Evolutionary conservation across 208 protist species (phyloP), one percentile per base, ranked within the genome.

Genomic region (Leishmania guyanensis): DNA sequence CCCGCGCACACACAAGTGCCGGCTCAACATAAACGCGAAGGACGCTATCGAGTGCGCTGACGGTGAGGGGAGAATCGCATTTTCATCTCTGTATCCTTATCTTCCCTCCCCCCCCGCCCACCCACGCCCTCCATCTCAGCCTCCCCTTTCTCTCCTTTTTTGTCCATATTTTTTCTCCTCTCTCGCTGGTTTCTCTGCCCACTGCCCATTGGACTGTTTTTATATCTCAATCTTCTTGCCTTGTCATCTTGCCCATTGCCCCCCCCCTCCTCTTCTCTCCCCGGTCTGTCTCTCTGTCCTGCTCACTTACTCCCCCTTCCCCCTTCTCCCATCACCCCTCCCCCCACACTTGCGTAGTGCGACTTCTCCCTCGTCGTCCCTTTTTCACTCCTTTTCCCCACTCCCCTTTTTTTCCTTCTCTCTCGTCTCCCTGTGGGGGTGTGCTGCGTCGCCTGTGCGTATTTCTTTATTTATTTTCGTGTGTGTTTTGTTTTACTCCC

Each of bases 61-160:
- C 26, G n/a, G n/a, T 26, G 58, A 64, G 58, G 22, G n/a, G 6
- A 29, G 22, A 3, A 26, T 29, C 58, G 12, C 26, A 29, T 26
- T 64, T 29, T 9, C n/a, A 9, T 70, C 36, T 17, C 6, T 46
- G 8, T 70, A 22, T 70, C n/a, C 26, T 43, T 43, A 70, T 70
- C 65, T 46, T 46, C 2, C 0, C 22, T 46, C 2, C 0, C 22
- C 56, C 22, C 56, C 65, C 33, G 3, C 29, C 17, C 68, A 48
- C 36, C 16, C 36, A 22, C 36, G 17, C 68, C 22, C 68, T 43
- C 68, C 68, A 20, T 43, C 36, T 43, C 33, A 12, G 22, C n/a
- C 68, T 22, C 33, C 68, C 68, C 36, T 33, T 33, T 79, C 73
- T 70, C 73, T n/a, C 46, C 54, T 14, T 14, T 66, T 66, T 66